phyloP scores from a whole-genome alignment of 2,329 filamentous ascomycete genomes.

The Beauveria sp. region DNA sequence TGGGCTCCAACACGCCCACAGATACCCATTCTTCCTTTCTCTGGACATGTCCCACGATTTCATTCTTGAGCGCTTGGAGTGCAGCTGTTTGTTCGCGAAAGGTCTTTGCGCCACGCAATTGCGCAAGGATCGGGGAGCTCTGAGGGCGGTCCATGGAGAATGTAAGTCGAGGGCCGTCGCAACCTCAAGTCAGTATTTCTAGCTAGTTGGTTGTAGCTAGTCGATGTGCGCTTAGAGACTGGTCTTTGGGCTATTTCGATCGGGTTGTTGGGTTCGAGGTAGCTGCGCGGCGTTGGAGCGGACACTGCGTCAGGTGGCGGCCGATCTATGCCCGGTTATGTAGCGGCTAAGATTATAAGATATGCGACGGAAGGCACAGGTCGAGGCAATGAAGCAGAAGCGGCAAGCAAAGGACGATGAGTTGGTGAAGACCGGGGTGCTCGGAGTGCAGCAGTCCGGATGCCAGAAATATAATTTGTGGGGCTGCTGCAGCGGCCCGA shows the following conservation, averaged over 20 bases:
- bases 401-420: not conserved
- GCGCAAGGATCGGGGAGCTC: constrained; percentile 45
- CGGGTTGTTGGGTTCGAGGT: not conserved
- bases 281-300: not conserved
- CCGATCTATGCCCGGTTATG: not conserved
- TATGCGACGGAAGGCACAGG: not conserved
- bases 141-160: constrained; percentile 47
- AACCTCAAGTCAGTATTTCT: not conserved
- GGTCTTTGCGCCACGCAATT: constrained; percentile 47
- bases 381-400: not conserved
- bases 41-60: constrained; percentile 79
- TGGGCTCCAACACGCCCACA: constrained; percentile 58
- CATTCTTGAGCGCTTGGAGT: constrained; percentile 74
- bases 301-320: not conserved
- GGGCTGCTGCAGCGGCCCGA: not conserved
- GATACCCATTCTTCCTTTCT: constrained; percentile 75
- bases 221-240: not conserved
- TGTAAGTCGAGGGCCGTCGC: not conserved
- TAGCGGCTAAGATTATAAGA: not conserved
- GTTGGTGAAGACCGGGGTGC: not conserved
- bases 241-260: not conserved
- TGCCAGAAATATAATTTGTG: not conserved
- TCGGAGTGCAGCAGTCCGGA: not conserved
- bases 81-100: constrained; percentile 47
- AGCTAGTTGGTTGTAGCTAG: not conserved